These are phyloP conservation scores for Planoprotostelium fungivorum DNA, from an alignment of 78 protist species.

Conservation along the genomic window DNA sequence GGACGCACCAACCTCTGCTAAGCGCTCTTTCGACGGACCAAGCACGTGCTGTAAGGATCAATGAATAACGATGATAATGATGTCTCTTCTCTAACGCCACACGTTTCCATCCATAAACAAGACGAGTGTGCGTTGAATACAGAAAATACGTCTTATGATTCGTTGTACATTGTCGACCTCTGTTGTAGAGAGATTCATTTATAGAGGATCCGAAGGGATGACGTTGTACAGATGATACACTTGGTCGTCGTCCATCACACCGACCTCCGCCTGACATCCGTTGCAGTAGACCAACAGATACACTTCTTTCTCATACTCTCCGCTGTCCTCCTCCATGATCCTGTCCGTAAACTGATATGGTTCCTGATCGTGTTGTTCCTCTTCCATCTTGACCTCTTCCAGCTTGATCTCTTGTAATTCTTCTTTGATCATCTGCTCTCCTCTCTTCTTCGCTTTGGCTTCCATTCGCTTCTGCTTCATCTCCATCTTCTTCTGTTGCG, in stretches of 20 bases:
- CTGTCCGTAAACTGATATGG: constrained; percentile 4
- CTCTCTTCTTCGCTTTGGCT: background rate
- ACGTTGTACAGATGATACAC: constrained; percentile 71
- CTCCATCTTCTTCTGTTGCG: constrained; percentile 4
- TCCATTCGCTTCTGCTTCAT: constrained; percentile 11
- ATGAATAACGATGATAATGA: no score
- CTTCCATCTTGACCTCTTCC: background rate
- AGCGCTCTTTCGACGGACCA: no score
- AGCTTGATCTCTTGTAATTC: background rate
- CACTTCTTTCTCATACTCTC: constrained; percentile 3
- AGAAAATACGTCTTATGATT: no score
- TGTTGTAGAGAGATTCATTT: background rate
- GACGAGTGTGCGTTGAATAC: no score
- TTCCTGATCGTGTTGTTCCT: background rate
- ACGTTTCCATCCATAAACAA: no score
- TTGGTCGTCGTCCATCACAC: constrained; percentile 56
- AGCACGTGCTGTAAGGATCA: no score
- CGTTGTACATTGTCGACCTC: no score
- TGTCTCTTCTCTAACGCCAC: no score
- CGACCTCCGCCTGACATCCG: constrained; percentile 55
- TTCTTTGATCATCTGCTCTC: background rate
- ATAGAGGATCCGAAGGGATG: constrained; percentile 41
- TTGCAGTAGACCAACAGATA: constrained; percentile 46
- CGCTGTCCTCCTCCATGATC: background rate
- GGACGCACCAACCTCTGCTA: no score